phyloP scores from a whole-genome alignment of 345 rosid genomes.

The Arabis hirsuta region DNA sequence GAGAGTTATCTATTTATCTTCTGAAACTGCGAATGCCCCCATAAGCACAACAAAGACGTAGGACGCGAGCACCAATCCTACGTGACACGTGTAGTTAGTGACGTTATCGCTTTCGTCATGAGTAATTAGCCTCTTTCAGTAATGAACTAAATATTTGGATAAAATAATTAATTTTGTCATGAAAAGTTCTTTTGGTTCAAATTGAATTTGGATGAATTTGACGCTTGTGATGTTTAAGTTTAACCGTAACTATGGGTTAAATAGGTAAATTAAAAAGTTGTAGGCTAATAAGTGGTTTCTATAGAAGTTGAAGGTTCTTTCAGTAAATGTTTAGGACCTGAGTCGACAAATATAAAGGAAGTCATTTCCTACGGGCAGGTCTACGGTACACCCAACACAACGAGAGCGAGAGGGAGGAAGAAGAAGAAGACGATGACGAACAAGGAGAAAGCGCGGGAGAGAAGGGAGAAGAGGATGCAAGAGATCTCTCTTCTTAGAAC shows the following conservation, averaged over 20 bases:
- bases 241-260: neutral
- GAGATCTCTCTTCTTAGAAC: conserved; percentile 86
- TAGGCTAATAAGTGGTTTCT: neutral
- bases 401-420: conserved; percentile 15
- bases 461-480: conserved; percentile 77
- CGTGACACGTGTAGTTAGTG: conserved; percentile 22
- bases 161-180: too few relatives aligned
- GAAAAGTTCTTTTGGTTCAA: too few relatives aligned
- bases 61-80: neutral
- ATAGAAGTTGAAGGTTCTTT: neutral
- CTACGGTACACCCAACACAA: conserved; percentile 6
- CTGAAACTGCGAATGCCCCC: neutral
- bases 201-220: too few relatives aligned
- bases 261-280: neutral
- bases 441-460: conserved; percentile 72
- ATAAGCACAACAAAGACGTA: conserved; percentile 21
- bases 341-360: neutral
- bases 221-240: too few relatives aligned
- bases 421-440: conserved; percentile 46
- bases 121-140: too few relatives aligned
- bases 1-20: conserved; percentile 17
- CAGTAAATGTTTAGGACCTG: neutral
- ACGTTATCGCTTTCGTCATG: conserved; percentile 33
- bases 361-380: conserved; percentile 14
- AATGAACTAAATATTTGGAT: too few relatives aligned